phyloP scores from a whole-genome alignment of 2,329 filamentous ascomycete genomes.

The Scolecobasidium constrictum region DNA sequence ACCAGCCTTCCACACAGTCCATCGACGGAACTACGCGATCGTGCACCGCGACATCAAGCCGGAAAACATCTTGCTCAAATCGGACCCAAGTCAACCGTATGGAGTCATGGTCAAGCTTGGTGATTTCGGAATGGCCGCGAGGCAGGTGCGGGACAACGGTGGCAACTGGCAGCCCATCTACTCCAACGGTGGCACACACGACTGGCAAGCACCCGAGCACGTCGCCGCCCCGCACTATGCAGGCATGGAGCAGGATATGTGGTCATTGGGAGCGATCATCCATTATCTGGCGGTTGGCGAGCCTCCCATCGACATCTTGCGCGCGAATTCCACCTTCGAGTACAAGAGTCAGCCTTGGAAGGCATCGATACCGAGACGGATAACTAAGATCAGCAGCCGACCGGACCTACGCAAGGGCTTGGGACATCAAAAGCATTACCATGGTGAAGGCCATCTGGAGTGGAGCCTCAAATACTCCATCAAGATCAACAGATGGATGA shows the following conservation, averaged over 20 bases:
- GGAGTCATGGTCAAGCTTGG: neutral
- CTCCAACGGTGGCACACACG: constrained; percentile 3
- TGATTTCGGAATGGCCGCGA: constrained; percentile 6
- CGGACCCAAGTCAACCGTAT: neutral
- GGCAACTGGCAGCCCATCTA: neutral
- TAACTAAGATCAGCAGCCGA: neutral
- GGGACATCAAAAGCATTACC: neutral
- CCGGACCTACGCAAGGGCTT: neutral
- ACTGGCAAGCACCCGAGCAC: constrained; percentile 10
- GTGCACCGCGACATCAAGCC: constrained; percentile 7
- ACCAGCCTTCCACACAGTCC: too few relatives aligned
- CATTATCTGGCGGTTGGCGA: constrained; percentile 9
- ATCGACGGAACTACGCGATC: neutral
- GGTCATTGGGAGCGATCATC: constrained; percentile 10
- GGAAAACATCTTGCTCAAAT: constrained; percentile 3
- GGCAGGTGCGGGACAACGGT: too few relatives aligned
- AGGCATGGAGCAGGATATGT: constrained; percentile 8
- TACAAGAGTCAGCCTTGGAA: constrained; percentile 1
- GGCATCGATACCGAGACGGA: neutral
- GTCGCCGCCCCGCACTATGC: neutral
- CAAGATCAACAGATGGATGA: neutral
- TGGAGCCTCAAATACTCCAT: neutral
- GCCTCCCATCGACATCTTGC: neutral
- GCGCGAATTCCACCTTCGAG: neutral
- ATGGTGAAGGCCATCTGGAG: neutral